Evolutionary conservation across 306 rosid species (phyloP).

Genomic region (Aeschynomene evenia): DNA sequence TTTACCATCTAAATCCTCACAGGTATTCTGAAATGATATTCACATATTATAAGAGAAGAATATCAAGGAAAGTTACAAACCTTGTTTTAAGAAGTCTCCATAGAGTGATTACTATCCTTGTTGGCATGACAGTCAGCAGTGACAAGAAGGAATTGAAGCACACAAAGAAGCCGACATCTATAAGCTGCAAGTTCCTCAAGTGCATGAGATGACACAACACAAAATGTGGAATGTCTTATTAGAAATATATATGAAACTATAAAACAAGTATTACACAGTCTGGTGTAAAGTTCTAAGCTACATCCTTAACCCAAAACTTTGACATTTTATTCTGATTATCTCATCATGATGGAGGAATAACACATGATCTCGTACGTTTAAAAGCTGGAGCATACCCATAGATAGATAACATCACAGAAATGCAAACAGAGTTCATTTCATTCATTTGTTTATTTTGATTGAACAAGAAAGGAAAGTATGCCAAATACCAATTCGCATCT

Average conservation of each 20-base stretch:
- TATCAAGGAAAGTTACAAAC: conserved; percentile 42
- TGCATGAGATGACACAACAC: conserved; percentile 25
- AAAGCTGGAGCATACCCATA: background rate
- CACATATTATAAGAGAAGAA: conserved; percentile 19
- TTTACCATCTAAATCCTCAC: conserved; percentile 21
- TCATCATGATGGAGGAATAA: background rate
- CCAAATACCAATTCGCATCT: conserved; percentile 82
- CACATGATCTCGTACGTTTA: conserved; percentile 2
- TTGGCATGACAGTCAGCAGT: conserved; percentile 78
- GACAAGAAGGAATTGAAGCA: conserved; percentile 92
- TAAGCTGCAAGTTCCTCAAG: conserved; percentile 71
- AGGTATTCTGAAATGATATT: background rate
- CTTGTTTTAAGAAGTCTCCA: conserved; percentile 76
- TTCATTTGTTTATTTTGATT: background rate
- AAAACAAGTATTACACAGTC: background rate
- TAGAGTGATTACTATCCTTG: conserved; percentile 56
- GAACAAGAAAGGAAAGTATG: conserved; percentile 37
- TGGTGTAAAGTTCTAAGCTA: background rate
- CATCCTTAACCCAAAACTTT: background rate
- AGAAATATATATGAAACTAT: conserved; percentile 11
- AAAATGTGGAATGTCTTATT: conserved; percentile 3
- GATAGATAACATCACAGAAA: conserved; percentile 28
- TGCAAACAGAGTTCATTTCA: conserved; percentile 9
- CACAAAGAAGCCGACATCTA: conserved; percentile 89
- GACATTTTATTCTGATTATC: conserved; percentile 1